Base-by-base conservation (phyloP, 1,284 basidiomycete species). In the Marasmius fiardii region DNA sequence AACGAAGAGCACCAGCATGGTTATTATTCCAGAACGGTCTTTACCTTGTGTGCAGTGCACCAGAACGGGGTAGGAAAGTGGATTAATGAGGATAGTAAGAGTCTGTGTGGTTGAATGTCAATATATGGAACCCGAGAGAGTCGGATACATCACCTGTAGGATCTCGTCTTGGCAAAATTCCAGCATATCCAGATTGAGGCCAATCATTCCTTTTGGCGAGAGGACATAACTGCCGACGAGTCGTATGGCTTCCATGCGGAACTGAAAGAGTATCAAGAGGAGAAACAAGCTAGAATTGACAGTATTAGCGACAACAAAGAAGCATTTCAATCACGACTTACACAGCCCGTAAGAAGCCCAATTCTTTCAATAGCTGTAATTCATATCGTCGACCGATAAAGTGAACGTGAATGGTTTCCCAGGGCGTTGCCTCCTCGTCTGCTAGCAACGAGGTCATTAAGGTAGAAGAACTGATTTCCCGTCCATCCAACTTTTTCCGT, bases 41-140 rank as follows among this genome's bases (percentile, higher is more conserved):
- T 63, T 63, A 41, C 62, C 62, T 54, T 63, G 62, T 0, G 60
- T 63, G 31, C 62, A 63, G 18, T 63, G 59, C 1, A 62, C 26
- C 16, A 63, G 59, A 1, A 63, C 35, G n/a, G 62, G 62, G 34
- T 60, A 60, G 11, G 58, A 47, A 37, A 56, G 51, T 44, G 58
- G 55, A 45, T 57, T 49, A 5, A 54, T 52, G 53, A 60, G 53
- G 4, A 61, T 55, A n/a, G 60, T 58, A 14, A 63, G 47, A 26
- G 62, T 53, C 51, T 59, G 21, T 34, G 41, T 10, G 14, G 28
- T 18, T 20, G 34, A 16, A n/a, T n/a, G 2, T 31, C 20, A 24
- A 3, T 23, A 28, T 12, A 16, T n/a, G 5, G 21, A 18, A 4
- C 2, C 8, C 47, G 20, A 33, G 31, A 43, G 12, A 10, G 12